phyloP scores from a whole-genome alignment of 768 basidiomycete genomes.

The Pholiota microspora region DNA sequence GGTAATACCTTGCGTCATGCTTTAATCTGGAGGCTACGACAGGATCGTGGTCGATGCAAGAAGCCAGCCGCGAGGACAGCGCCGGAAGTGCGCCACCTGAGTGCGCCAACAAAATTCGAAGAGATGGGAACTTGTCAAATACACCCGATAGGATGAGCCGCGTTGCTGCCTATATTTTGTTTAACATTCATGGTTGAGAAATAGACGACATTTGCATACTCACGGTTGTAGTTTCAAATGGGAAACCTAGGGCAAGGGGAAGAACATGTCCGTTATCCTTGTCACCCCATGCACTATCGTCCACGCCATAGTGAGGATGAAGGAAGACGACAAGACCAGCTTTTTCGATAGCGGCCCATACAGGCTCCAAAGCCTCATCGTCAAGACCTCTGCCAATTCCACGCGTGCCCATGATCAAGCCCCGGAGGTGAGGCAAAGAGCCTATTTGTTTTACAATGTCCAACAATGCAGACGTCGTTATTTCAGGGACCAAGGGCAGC shows the following conservation, averaged over 20 bases:
- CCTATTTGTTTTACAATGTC: constrained; percentile 67
- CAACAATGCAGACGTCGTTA: constrained; percentile 54
- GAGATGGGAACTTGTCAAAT: constrained; percentile 73
- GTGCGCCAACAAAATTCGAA: constrained; percentile 81
- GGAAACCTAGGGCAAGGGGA: constrained; percentile 84
- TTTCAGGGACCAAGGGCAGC: constrained; percentile 74
- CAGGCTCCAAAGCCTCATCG: constrained; percentile 71
- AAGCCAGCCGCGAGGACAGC: constrained; percentile 80
- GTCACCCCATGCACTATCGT: constrained; percentile 70
- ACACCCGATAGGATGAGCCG: constrained; percentile 80
- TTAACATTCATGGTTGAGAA: not conserved
- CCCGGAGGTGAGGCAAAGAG: constrained; percentile 61
- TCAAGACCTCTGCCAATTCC: constrained; percentile 81
- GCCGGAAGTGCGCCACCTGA: constrained; percentile 84
- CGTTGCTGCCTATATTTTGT: constrained; percentile 58
- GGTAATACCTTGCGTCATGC: constrained; percentile 82
- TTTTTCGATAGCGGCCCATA: constrained; percentile 77
- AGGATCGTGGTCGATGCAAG: constrained; percentile 86
- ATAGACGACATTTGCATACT: constrained; percentile 25
- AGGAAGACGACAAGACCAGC: constrained; percentile 76
- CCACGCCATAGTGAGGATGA: constrained; percentile 86
- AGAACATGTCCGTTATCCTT: constrained; percentile 85
- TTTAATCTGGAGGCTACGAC: constrained; percentile 68
- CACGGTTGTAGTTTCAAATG: constrained; percentile 87
- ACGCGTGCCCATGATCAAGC: constrained; percentile 79